Conservation (phyloP, 306 rosid species). For the Fragaria nilgerrensis region DNA sequence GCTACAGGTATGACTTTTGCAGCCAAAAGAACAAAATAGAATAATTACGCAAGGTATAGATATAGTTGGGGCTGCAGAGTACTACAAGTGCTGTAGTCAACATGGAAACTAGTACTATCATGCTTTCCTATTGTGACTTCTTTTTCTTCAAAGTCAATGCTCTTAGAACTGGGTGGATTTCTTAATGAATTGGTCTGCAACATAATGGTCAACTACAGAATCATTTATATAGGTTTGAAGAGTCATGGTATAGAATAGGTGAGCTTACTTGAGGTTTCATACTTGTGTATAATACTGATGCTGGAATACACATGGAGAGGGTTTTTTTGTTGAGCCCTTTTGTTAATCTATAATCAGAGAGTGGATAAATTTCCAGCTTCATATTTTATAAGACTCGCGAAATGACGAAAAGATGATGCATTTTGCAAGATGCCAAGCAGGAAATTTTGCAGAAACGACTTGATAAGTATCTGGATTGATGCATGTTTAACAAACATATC, state of each 20-base stretch:
- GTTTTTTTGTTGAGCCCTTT: no score
- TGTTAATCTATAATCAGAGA: neutral
- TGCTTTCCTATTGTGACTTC: neutral
- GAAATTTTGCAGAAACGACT: neutral
- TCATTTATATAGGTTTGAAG: neutral
- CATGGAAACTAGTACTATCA: neutral
- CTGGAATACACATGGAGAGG: neutral
- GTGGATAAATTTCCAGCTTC: neutral
- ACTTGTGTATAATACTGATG: neutral
- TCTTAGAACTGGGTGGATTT: neutral
- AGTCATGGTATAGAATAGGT: neutral
- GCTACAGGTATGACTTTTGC: neutral
- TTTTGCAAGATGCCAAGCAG: constrained; percentile 19
- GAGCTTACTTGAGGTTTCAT: neutral
- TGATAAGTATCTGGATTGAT: constrained; percentile 13
- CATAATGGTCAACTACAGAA: constrained; percentile 19
- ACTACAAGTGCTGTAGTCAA: neutral
- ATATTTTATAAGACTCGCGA: constrained; percentile 2
- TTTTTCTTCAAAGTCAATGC: constrained; percentile 11
- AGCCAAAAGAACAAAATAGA: neutral
- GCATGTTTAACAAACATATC: constrained; percentile 31
- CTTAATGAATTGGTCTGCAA: neutral
- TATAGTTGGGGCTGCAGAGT: neutral
- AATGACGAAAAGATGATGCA: neutral
- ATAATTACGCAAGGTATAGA: neutral